phyloP scores from a whole-genome alignment of 768 basidiomycete genomes.

The Tylopilus intermedius region DNA sequence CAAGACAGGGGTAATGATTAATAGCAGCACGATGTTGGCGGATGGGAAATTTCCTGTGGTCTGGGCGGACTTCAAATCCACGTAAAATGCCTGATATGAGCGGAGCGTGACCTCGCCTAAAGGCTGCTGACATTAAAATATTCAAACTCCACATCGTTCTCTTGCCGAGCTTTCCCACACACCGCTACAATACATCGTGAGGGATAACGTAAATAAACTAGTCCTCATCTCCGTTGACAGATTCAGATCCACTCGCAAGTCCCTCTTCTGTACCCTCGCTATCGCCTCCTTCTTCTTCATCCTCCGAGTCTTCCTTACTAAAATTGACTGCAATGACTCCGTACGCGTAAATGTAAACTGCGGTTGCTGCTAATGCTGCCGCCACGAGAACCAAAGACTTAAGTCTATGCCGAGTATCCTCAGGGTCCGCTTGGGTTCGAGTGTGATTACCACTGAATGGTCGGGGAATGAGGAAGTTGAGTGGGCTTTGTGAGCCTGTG shows the following conservation, averaged over 20 bases:
- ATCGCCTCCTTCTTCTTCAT: conserved; percentile 2
- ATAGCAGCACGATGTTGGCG: too few species aligned
- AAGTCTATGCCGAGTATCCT: conserved; percentile 44
- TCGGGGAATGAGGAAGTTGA: conserved; percentile 36
- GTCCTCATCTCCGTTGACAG: conserved; percentile 18
- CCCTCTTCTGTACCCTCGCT: conserved; percentile 17
- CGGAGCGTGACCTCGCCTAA: too few species aligned
- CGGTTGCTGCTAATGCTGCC: conserved; percentile 40
- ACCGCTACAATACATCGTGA: too few species aligned
- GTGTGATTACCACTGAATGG: conserved; percentile 17
- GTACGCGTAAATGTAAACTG: conserved; percentile 31
- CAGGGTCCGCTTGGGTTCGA: conserved; percentile 25
- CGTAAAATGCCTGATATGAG: too few species aligned
- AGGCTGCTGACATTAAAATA: too few species aligned
- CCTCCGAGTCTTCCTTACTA: background rate
- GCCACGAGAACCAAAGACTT: conserved; percentile 54
- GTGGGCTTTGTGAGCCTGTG: conserved; percentile 24
- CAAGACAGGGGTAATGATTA: too few species aligned
- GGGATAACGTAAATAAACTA: too few species aligned
- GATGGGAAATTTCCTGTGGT: too few species aligned
- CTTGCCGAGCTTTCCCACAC: too few species aligned
- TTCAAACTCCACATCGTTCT: too few species aligned
- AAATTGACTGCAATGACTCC: background rate
- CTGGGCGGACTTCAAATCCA: too few species aligned
- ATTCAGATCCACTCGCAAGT: background rate